phyloP scores from a whole-genome alignment of 352 stramenopile genomes.

The Phytophthora nicotianae region DNA sequence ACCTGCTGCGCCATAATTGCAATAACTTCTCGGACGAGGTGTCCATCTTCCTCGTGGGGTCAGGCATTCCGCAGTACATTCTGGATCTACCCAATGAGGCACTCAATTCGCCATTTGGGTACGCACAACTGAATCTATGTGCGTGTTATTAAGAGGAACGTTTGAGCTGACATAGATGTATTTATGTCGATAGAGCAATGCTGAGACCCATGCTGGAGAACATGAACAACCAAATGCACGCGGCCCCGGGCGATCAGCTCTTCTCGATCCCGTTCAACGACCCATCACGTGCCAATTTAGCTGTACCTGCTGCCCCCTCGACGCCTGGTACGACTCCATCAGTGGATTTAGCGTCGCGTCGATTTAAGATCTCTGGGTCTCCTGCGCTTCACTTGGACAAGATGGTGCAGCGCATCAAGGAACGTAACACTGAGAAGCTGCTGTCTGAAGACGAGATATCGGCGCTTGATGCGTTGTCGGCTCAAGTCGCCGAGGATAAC shows the following conservation, averaged over 20 bases:
- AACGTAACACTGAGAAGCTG: constrained; percentile 36
- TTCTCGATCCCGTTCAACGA: constrained; percentile 83
- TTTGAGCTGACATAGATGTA: constrained; percentile 7
- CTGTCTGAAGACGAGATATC: constrained; percentile 40
- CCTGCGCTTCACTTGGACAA: constrained; percentile 55
- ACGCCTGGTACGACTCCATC: neutral
- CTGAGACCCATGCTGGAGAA: constrained; percentile 82
- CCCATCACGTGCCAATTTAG: constrained; percentile 35
- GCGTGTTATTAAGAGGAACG: neutral
- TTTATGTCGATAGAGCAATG: constrained; percentile 56
- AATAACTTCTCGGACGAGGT: constrained; percentile 97
- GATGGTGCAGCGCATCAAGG: constrained; percentile 48
- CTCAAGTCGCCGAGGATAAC: constrained; percentile 26
- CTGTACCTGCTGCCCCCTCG: constrained; percentile 8
- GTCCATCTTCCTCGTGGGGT: constrained; percentile 84
- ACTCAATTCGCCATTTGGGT: constrained; percentile 90
- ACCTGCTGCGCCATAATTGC: constrained; percentile 96
- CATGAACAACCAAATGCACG: constrained; percentile 83
- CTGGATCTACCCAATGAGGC: constrained; percentile 89
- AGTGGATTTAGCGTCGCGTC: constrained; percentile 37
- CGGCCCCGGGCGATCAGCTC: constrained; percentile 44
- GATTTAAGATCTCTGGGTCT: constrained; percentile 62
- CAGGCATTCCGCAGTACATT: constrained; percentile 91
- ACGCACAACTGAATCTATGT: constrained; percentile 26
- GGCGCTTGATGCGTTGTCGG: constrained; percentile 36